phyloP scores from a whole-genome alignment of 2,329 filamentous ascomycete genomes.

The Piedraia hortae region DNA sequence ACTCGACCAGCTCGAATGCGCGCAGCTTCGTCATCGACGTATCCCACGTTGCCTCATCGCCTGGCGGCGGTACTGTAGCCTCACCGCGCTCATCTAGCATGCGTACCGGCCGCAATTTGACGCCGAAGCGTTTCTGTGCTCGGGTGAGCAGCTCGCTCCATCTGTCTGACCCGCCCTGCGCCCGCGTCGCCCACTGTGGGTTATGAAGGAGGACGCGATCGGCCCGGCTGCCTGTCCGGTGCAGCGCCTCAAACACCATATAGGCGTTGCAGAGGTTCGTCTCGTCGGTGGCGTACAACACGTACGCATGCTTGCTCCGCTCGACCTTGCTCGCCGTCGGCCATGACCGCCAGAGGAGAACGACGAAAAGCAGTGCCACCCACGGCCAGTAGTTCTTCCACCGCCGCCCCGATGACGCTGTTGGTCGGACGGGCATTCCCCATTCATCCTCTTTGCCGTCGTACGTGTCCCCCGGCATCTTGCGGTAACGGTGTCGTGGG shows the following conservation, averaged over 20 bases:
- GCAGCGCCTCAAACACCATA: constrained; percentile 17
- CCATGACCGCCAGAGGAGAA: constrained; percentile 2
- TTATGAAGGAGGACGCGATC: constrained; percentile 18
- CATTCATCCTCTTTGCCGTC: constrained; percentile 2
- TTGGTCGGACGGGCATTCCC: constrained; percentile 2
- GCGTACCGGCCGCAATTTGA: constrained; percentile 14
- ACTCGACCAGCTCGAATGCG: constrained; percentile 37
- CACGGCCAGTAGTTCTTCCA: constrained; percentile 1
- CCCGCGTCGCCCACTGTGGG: constrained; percentile 3
- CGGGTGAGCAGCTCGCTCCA: constrained; percentile 19
- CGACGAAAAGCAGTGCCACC: constrained; percentile 1
- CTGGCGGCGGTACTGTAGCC: not conserved
- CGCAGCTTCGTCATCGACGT: constrained; percentile 39
- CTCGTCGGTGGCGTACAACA: constrained; percentile 18
- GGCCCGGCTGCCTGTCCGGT: constrained; percentile 15
- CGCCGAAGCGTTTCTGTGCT: constrained; percentile 21
- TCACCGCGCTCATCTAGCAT: constrained; percentile 3
- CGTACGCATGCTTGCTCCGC: constrained; percentile 17
- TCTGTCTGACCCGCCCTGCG: constrained; percentile 2
- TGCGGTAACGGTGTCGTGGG: constrained; percentile 1
- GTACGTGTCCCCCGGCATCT: constrained; percentile 2
- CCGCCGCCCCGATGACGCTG: constrained; percentile 1
- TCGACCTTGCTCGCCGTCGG: constrained; percentile 1
- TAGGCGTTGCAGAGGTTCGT: constrained; percentile 19
- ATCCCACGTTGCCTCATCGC: constrained; percentile 27